Percentiles rank a stretch among this genome's conserved stretches.
These are phyloP conservation scores for Hemileia vastatrix DNA, from an alignment of 1,284 basidiomycete species.

Conservation along the genomic window DNA sequence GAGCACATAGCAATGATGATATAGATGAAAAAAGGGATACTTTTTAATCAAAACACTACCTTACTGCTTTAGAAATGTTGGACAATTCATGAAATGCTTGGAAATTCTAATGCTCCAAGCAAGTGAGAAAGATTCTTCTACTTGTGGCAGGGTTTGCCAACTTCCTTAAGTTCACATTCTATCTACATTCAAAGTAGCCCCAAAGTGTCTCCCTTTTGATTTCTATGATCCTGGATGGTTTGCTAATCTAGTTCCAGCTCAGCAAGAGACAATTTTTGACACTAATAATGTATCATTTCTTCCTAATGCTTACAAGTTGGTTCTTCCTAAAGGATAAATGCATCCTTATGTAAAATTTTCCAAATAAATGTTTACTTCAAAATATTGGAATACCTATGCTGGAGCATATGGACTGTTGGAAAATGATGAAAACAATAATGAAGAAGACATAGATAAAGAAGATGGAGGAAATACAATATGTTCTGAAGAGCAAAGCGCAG, in stretches of 20 bases:
- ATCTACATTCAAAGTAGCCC: background rate
- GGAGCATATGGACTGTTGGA: conserved; percentile 1
- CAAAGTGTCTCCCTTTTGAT: conserved; percentile 6
- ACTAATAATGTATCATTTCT: background rate
- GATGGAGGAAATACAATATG: background rate
- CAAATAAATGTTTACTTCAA: background rate
- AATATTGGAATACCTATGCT: conserved; percentile 1
- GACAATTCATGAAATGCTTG: background rate
- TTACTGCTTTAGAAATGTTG: background rate
- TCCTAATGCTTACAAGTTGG: background rate
- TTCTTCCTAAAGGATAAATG: background rate
- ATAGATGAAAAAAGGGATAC: background rate
- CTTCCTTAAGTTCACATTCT: background rate
- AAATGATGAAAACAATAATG: background rate
- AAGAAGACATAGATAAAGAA: no score
- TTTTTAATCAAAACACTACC: conserved; percentile 4
- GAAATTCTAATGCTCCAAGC: background rate
- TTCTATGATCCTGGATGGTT: conserved; percentile 10
- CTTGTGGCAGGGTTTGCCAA: background rate
- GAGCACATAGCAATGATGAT: conserved; percentile 11
- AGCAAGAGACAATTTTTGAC: background rate
- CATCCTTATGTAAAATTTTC: conserved; percentile 5
- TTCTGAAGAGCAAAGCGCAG: no score
- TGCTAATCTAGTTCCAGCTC: background rate
- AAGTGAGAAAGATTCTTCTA: background rate